Evolutionary conservation across 352 stramenopile species (phyloP).

Genomic region (Globisporangium viniferum): DNA sequence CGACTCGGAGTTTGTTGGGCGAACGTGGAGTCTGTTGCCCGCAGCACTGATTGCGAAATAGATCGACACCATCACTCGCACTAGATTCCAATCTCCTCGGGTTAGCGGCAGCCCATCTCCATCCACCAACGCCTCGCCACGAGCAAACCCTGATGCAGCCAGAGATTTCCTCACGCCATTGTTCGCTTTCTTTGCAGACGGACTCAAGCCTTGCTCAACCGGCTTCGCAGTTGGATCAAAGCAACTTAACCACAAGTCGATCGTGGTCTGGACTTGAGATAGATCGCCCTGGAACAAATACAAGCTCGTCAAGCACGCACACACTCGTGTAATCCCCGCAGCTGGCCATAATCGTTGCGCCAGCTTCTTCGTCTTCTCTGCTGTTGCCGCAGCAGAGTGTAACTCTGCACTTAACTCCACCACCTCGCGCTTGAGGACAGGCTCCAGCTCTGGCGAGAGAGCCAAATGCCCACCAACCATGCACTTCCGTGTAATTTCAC

Average conservation of each 20-base stretch:
- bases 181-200: constrained; percentile 20
- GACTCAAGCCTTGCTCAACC: constrained; percentile 33
- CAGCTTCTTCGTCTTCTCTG: constrained; percentile 60
- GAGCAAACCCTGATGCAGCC: constrained; percentile 37
- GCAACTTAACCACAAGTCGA: constrained; percentile 64
- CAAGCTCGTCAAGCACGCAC: constrained; percentile 69
- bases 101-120: constrained; percentile 78
- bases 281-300: constrained; percentile 75
- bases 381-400: constrained; percentile 50
- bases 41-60: constrained; percentile 72
- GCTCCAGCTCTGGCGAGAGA: constrained; percentile 58
- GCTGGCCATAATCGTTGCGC: constrained; percentile 70
- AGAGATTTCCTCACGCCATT: constrained; percentile 21
- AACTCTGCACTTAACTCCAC: constrained; percentile 64
- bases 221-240: constrained; percentile 71
- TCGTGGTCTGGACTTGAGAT: constrained; percentile 40
- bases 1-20: constrained; percentile 23
- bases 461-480: constrained; percentile 68
- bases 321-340: constrained; percentile 76
- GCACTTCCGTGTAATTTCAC: constrained; percentile 69
- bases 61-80: constrained; percentile 72
- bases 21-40: constrained; percentile 47
- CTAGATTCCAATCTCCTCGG: constrained; percentile 78
- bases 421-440: constrained; percentile 60
- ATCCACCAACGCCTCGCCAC: constrained; percentile 70